A percentile compares a stretch with the other conserved stretches of the same genome.
Evolutionary conservation across 306 rosid genomes (phyloP).

Genomic region (Lagenaria siceraria): DNA sequence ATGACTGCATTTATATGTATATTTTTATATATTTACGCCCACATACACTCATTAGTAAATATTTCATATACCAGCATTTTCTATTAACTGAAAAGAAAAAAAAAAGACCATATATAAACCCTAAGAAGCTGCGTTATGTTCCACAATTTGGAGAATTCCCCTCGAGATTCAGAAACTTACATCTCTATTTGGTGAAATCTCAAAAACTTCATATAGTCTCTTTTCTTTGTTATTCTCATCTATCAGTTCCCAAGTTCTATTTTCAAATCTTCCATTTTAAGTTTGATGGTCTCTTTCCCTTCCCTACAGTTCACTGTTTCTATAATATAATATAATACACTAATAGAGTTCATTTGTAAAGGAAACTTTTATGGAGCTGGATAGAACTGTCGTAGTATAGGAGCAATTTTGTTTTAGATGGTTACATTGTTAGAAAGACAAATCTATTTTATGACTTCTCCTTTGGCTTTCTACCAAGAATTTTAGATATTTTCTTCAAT

Average conservation of each 20-base stretch:
- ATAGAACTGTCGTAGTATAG: neutral
- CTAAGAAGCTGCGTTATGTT: no score
- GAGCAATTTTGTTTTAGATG: neutral
- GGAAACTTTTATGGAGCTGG: neutral
- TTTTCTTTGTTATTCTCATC: neutral
- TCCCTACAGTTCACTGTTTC: neutral
- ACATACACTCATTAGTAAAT: no score
- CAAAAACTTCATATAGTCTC: neutral
- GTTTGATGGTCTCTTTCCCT: neutral
- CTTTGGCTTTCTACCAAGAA: neutral
- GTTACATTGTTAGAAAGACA: neutral
- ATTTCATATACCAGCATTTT: no score
- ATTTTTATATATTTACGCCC: no score
- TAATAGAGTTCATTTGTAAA: neutral
- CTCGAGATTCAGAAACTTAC: neutral
- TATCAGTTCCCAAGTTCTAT: neutral
- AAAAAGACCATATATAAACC: no score
- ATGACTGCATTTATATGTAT: no score
- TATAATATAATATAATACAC: neutral
- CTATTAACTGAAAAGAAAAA: no score
- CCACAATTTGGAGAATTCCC: neutral
- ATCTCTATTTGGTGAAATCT: neutral
- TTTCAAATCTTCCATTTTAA: neutral
- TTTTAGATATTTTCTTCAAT: neutral
- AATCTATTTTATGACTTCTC: neutral